Evolutionary conservation across 1,284 basidiomycete genomes (phyloP).

Genomic region (Naganishia sp.): DNA sequence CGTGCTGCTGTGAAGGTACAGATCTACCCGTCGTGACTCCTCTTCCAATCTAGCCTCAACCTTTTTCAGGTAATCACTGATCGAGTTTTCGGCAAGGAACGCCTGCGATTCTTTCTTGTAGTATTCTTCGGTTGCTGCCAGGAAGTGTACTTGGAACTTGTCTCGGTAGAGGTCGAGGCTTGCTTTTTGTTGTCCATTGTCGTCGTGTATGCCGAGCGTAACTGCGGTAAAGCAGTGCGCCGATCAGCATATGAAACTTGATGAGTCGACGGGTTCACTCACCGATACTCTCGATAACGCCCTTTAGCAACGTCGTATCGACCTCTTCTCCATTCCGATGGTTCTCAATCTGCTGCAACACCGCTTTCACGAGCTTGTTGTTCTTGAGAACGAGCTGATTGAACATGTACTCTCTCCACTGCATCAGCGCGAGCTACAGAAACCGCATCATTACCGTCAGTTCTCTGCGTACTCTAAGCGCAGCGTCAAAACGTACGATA

Average conservation of each 20-base stretch:
- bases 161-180: constrained; percentile 93
- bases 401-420: constrained; percentile 95
- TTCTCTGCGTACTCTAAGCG: neutral
- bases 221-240: constrained; percentile 56
- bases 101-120: constrained; percentile 88
- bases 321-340: constrained; percentile 94
- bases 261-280: constrained; percentile 33
- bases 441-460: neutral
- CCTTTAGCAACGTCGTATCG: constrained; percentile 90
- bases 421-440: constrained; percentile 81
- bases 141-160: constrained; percentile 87
- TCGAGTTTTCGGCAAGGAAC: constrained; percentile 85
- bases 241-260: too few species aligned
- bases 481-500: constrained; percentile 66
- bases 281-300: constrained; percentile 89
- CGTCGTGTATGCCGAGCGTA: constrained; percentile 88
- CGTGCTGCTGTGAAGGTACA: constrained; percentile 87
- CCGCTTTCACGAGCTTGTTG: constrained; percentile 78
- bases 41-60: constrained; percentile 89
- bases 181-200: constrained; percentile 70
- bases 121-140: constrained; percentile 83
- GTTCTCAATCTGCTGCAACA: constrained; percentile 84
- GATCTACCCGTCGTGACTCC: constrained; percentile 92
- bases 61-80: constrained; percentile 96
- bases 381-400: constrained; percentile 77